phyloP scores from a whole-genome alignment of 1,284 basidiomycete species.

The Peniophora sp. region DNA sequence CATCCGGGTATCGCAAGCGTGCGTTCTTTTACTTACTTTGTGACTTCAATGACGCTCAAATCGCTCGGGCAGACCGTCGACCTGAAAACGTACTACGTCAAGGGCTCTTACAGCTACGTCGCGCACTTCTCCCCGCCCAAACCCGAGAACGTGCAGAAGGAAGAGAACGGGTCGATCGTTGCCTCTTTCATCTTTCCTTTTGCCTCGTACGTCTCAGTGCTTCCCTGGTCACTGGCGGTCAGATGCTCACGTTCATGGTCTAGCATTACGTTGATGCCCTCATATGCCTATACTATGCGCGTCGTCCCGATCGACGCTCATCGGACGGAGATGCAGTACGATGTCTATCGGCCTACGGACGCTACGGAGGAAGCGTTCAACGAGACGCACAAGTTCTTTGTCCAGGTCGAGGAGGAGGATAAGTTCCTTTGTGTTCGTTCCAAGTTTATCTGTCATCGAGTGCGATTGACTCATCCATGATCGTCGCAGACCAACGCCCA shows the following conservation, averaged over 20 bases:
- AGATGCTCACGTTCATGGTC: neutral
- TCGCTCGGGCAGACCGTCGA: neutral
- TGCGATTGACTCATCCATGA: too few relatives aligned
- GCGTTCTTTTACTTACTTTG: neutral
- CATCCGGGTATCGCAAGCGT: neutral
- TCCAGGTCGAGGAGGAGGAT: slow-evolving; percentile 18
- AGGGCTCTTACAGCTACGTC: neutral
- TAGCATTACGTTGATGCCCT: slow-evolving; percentile 12
- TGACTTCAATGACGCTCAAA: neutral
- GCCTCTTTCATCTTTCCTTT: neutral
- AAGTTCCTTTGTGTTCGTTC: slow-evolving; percentile 5
- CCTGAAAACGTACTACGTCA: neutral
- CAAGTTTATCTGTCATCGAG: neutral
- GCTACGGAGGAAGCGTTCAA: slow-evolving; percentile 13
- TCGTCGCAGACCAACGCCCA: slow-evolving; percentile 14
- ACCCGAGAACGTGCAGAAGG: neutral
- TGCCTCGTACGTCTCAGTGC: neutral
- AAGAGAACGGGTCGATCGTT: neutral
- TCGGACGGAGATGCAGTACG: slow-evolving; percentile 18
- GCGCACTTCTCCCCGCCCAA: neutral
- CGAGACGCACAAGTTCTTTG: slow-evolving; percentile 15
- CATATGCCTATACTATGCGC: slow-evolving; percentile 16
- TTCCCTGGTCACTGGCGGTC: neutral
- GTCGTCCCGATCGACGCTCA: slow-evolving; percentile 15
- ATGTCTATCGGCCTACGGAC: slow-evolving; percentile 15